phyloP scores from a whole-genome alignment of 148 eudicot species.

The Camellia japonica region DNA sequence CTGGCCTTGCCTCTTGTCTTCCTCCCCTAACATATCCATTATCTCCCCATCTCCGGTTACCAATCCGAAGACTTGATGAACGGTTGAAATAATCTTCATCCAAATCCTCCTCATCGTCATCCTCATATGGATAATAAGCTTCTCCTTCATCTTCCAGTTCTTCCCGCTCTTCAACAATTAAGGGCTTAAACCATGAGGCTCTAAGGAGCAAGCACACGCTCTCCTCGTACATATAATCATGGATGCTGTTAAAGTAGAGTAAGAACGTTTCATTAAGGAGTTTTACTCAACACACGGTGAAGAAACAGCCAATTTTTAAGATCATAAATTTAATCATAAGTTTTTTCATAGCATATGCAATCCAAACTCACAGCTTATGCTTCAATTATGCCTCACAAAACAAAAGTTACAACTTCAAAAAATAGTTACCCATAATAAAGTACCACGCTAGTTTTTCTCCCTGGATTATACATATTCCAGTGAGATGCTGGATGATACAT shows the following conservation, averaged over 20 bases:
- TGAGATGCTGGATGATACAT: too few relatives aligned
- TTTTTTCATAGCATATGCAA: neutral
- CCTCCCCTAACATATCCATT: constrained; percentile 75
- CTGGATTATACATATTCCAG: neutral
- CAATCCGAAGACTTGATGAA: constrained; percentile 59
- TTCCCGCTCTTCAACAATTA: constrained; percentile 50
- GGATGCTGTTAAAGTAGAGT: constrained; percentile 53
- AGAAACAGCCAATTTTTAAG: neutral
- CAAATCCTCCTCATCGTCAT: constrained; percentile 45
- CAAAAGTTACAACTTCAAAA: neutral
- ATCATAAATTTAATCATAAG: neutral
- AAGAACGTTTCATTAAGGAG: neutral
- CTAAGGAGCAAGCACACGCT: constrained; percentile 79
- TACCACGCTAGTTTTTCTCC: neutral
- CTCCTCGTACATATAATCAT: constrained; percentile 72
- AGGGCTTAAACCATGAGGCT: constrained; percentile 81
- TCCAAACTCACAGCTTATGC: neutral
- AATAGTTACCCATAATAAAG: neutral
- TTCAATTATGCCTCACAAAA: neutral
- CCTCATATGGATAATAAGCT: constrained; percentile 34
- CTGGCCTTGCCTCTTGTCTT: constrained; percentile 82
- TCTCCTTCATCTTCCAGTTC: constrained; percentile 47
- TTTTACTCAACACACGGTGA: neutral
- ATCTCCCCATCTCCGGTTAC: constrained; percentile 86
- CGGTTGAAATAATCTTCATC: constrained; percentile 49